These are phyloP conservation scores for Allodekkera sacchari DNA, from an alignment of 805 yeast genomes.

Conservation along the genomic window DNA sequence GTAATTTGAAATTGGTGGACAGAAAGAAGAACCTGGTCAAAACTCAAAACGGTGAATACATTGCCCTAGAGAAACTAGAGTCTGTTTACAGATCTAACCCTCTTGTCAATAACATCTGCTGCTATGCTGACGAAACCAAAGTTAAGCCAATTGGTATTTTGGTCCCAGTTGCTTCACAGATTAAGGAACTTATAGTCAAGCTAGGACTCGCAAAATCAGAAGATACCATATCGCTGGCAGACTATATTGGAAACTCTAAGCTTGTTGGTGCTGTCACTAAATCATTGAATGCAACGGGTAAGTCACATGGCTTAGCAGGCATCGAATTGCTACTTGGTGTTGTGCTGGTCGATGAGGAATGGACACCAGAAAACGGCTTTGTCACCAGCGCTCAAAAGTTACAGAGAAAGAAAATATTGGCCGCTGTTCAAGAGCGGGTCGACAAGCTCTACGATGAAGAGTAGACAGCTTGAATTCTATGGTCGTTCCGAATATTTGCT, in stretches of 20 bases:
- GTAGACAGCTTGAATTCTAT: conserved; percentile 3
- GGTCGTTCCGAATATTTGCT: no score
- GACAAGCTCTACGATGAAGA: conserved; percentile 47
- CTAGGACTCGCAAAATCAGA: conserved; percentile 38
- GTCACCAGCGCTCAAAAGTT: conserved; percentile 95
- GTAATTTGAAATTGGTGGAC: conserved; percentile 79
- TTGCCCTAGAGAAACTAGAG: conserved; percentile 93
- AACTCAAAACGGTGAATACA: conserved; percentile 94
- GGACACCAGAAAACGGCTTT: conserved; percentile 95
- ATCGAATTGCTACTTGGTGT: conserved; percentile 79
- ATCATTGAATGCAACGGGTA: conserved; percentile 65
- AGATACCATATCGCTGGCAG: conserved; percentile 34
- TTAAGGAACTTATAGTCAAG: conserved; percentile 53
- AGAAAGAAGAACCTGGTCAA: conserved; percentile 94
- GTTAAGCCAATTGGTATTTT: conserved; percentile 91
- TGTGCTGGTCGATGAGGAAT: conserved; percentile 77
- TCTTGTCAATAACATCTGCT: conserved; percentile 74
- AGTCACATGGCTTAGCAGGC: conserved; percentile 70
- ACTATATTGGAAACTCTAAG: conserved; percentile 47
- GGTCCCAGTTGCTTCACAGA: conserved; percentile 64
- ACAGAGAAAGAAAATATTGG: conserved; percentile 84
- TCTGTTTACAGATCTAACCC: conserved; percentile 80
- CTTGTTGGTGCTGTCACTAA: conserved; percentile 47
- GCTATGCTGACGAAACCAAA: conserved; percentile 81
- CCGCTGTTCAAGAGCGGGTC: conserved; percentile 57